These are phyloP conservation scores for Sophora flavescens DNA, from an alignment of 306 rosid species.

Conservation along the genomic window DNA sequence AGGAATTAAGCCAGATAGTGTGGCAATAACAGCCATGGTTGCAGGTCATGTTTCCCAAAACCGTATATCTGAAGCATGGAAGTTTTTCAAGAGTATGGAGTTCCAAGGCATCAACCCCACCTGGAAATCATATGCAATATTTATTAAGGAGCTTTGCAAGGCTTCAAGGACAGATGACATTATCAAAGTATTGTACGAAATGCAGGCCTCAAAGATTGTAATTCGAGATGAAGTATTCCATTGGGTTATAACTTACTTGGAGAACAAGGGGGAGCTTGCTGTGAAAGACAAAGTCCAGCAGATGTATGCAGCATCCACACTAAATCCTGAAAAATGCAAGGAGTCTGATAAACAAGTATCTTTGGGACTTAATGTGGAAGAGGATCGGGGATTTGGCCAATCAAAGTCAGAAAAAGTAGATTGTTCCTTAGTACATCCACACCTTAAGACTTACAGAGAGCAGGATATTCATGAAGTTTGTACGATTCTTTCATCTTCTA, in stretches of 20 bases:
- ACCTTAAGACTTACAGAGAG: constrained; percentile 53
- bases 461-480: constrained; percentile 58
- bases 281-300: constrained; percentile 66
- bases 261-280: constrained; percentile 62
- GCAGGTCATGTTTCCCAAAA: constrained; percentile 75
- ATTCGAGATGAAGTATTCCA: constrained; percentile 60
- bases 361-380: constrained; percentile 37
- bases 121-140: constrained; percentile 67
- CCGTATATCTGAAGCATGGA: constrained; percentile 72
- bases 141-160: constrained; percentile 83
- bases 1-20: constrained; percentile 68
- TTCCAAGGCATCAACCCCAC: constrained; percentile 67
- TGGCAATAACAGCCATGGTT: constrained; percentile 83
- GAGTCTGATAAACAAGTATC: constrained; percentile 44
- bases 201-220: constrained; percentile 63
- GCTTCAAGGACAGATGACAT: constrained; percentile 76
- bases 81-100: constrained; percentile 68
- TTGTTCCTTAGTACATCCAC: constrained; percentile 41
- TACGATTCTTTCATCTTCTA: constrained; percentile 64
- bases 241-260: constrained; percentile 62
- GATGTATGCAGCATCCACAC: constrained; percentile 55
- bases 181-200: constrained; percentile 68
- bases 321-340: constrained; percentile 50
- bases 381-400: constrained; percentile 43
- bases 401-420: constrained; percentile 43